These are phyloP conservation scores for Myrmaecium sp. DNA, from an alignment of 2,329 filamentous ascomycete genomes.

Conservation along the genomic window DNA sequence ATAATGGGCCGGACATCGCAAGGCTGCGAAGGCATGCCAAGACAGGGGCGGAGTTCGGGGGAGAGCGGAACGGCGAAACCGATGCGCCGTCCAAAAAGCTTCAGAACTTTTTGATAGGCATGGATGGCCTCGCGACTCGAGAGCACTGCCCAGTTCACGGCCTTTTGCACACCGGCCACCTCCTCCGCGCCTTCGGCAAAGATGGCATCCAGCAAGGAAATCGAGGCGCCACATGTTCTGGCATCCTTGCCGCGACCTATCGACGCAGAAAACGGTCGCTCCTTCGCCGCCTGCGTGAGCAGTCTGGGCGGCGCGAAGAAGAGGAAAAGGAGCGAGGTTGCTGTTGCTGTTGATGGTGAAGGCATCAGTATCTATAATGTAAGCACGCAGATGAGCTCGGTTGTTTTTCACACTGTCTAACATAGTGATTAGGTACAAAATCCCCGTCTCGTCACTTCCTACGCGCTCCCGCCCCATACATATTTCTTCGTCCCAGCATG, in stretches of 20 bases:
- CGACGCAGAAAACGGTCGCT: conserved; percentile 24
- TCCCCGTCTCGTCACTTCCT: conserved; percentile 41
- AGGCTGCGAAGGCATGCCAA: too few relatives aligned
- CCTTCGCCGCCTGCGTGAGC: conserved; percentile 30
- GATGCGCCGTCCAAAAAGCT: too few relatives aligned
- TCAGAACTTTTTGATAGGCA: too few relatives aligned
- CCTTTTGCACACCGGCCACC: too few relatives aligned
- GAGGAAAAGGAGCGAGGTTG: conserved; percentile 45
- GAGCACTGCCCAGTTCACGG: too few relatives aligned
- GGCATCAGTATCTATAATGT: conserved; percentile 47
- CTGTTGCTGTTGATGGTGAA: conserved; percentile 42
- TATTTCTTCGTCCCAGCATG: conserved; percentile 39
- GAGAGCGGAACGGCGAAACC: too few relatives aligned
- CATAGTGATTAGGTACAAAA: conserved; percentile 35
- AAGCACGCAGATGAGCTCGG: conserved; percentile 9
- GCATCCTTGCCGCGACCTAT: conserved; percentile 27
- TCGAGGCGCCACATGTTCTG: conserved; percentile 23
- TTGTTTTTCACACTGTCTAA: conserved; percentile 1
- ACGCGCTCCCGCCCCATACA: conserved; percentile 43
- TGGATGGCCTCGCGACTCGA: too few relatives aligned
- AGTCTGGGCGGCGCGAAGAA: conserved; percentile 38
- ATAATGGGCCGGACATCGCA: too few relatives aligned
- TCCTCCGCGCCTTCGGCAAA: too few relatives aligned
- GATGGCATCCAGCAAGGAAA: conserved; percentile 20
- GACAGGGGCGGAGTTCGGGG: too few relatives aligned